These are phyloP conservation scores for Aureobasidium sp. DNA, from an alignment of 2,329 filamentous ascomycete genomes.

Conservation along the genomic window DNA sequence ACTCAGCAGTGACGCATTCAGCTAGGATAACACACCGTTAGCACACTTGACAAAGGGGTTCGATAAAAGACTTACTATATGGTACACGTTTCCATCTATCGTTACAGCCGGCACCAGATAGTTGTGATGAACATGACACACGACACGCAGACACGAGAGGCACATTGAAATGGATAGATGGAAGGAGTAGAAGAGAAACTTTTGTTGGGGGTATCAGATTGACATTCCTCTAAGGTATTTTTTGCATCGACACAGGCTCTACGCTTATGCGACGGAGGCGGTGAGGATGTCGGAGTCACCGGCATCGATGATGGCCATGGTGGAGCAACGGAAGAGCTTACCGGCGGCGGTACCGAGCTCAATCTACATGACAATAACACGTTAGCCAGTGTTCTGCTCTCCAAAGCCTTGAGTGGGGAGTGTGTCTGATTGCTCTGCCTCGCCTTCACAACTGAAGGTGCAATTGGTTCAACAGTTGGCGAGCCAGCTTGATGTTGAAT, in stretches of 20 bases:
- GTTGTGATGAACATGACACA: not conserved
- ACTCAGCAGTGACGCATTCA: not conserved
- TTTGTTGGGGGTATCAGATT: conserved; percentile 14
- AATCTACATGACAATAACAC: conserved; percentile 59
- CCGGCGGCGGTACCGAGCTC: conserved; percentile 97
- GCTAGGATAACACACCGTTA: not conserved
- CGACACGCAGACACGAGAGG: not conserved
- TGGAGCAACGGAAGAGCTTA: conserved; percentile 97
- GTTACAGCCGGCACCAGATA: not conserved
- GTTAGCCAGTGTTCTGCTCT: conserved; percentile 60
- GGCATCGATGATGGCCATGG: conserved; percentile 93
- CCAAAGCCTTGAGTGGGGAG: conserved; percentile 65
- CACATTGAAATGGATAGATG: not conserved
- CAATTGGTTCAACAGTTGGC: conserved; percentile 2
- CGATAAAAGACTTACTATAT: not conserved
- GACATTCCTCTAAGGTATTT: conserved; percentile 12
- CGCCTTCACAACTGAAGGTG: not conserved
- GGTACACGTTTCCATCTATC: not conserved
- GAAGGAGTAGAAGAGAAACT: conserved; percentile 7
- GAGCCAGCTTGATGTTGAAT: conserved; percentile 11
- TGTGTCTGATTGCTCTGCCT: conserved; percentile 8
- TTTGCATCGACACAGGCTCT: not conserved
- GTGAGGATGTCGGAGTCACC: conserved; percentile 95
- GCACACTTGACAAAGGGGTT: not conserved
- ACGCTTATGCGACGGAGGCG: conserved; percentile 50